Conservation (phyloP, 345 rosid species). For the Physaria fendleri region DNA sequence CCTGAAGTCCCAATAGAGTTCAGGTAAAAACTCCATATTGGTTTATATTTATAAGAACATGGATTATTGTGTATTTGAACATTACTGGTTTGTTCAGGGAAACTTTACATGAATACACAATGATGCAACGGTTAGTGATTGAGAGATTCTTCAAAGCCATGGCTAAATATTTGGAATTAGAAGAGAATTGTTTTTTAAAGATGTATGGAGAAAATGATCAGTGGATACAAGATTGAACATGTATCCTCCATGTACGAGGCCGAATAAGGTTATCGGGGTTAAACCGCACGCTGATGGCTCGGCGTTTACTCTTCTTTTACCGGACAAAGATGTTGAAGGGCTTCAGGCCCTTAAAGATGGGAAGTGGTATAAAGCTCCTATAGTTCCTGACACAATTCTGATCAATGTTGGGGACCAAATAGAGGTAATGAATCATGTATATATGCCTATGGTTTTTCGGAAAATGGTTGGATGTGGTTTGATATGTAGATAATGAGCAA, state of each 20-base stretch:
- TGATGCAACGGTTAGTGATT: conserved; percentile 16
- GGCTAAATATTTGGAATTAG: conserved; percentile 43
- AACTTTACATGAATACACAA: conserved; percentile 31
- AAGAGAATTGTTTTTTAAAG: conserved; percentile 38
- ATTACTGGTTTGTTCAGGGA: conserved; percentile 22
- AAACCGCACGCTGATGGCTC: conserved; percentile 62
- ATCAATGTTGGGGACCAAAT: conserved; percentile 47
- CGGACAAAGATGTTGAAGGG: conserved; percentile 48
- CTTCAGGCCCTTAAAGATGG: conserved; percentile 42
- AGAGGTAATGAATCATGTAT: conserved; percentile 28
- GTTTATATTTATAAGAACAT: too few species aligned
- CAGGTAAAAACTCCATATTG: conserved; percentile 31
- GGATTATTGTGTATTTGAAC: not conserved
- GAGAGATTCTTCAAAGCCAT: conserved; percentile 39
- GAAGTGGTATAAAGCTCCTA: conserved; percentile 45
- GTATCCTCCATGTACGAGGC: conserved; percentile 58
- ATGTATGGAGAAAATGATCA: conserved; percentile 36
- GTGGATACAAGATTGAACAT: conserved; percentile 45
- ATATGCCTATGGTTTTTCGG: not conserved
- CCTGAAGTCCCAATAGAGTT: conserved; percentile 48
- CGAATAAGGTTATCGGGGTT: conserved; percentile 41
- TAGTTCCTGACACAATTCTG: conserved; percentile 39
- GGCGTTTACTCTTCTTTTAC: conserved; percentile 46
- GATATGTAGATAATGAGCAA: conserved; percentile 47
- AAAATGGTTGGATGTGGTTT: not conserved